Base-by-base conservation (phyloP, 805 yeast genomes). In the Ogataea minuta region DNA sequence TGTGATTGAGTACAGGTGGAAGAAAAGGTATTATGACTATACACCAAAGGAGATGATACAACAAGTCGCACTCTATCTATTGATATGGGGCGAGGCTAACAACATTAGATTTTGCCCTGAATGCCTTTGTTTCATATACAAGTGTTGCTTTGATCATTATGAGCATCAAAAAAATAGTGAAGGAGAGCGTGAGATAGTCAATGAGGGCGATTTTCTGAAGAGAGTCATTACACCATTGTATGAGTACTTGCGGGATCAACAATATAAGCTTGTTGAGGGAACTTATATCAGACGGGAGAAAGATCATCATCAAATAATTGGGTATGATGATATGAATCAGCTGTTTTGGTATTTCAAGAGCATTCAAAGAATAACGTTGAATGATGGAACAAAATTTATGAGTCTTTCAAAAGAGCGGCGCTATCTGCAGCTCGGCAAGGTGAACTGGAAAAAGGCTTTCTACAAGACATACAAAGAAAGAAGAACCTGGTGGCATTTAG, bases 1-100 rank as follows among this genome's bases (percentile, higher is more conserved):
- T 76, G 82, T 88, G 28, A 91, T 95, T 15, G 95, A 89, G 57
- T 84, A 79, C 58, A 72, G 81, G 48, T 88, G 95, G 96, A 80
- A 77, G 54, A 46, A 65, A 11, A 71, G 71, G 52, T 84, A 85
- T 88, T 71, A 69, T 48, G 57, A 57, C 23, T 67, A 72, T 40
- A 57, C 76, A 0, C 74, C 77, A 3, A 63, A 60, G 21, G 86
- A 84, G 47, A 76, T 83, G 63, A 72, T 79, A 3, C 69, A 77
- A 41, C 90, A 78, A 62, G 60, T 83, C 46, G 84, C 82, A 31
- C 71, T 81, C 29, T 81, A 74, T 57, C 63, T 76, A 48, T 70
- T 74, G 39, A 68, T 81, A 28, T 83, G 90, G 90, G 90, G 90
- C 24, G 90, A 84, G 58, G 83, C 89, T 5, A 81, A 80, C 57